Evolutionary conservation across 805 yeast species (phyloP), one percentile per base, ranked within the genome.

Genomic region (Candida chilensis): DNA sequence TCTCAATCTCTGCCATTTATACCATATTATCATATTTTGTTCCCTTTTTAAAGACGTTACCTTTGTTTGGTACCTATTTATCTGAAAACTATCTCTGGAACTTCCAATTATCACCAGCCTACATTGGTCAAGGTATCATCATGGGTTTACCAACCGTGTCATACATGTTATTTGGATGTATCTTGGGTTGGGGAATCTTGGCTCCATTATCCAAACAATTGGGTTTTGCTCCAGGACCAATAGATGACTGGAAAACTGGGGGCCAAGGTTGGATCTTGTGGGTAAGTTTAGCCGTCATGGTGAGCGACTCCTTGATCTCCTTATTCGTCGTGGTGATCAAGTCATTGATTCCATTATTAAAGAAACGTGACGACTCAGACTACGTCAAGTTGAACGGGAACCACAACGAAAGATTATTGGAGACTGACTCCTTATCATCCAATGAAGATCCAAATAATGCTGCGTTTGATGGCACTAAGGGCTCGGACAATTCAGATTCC

Each of bases 221-320:
- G 36, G 81, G 77, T 4, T 92, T 97, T 96, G 94, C 95, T 1
- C 78, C 87, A 0, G 95, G 95, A 0, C 78, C 77, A 3, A 74
- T 85, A 2, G 92, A 82, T 47, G 95, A 87, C 54, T 92, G 96
- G 96, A 78, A 83, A 43, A 67, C 72, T 16, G 97, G 97, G 3
- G 83, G 88, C 1, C 96, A 90, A 48, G 98, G 97, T 5, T 90
- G 98, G 98, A 85, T 92, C 32, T 63, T 90, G 50, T 90, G 98
- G 98, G 64, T 87, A 32, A 78, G 94, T 49, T 66, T 90, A 40
- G 78, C 96, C 16, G 86, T 88, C 29, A 90, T 90, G 98, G 85
- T 90, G 13, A 78, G 85, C 29, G 98, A 90, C 48, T 82, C 95
- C 6, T 61, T 85, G 4, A 84, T 88, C 4, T 80, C 94, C 2